Evolutionary conservation across 2,329 filamentous ascomycete genomes (phyloP), one percentile per base, ranked within the genome.

Genomic region (Endothia cerciana): DNA sequence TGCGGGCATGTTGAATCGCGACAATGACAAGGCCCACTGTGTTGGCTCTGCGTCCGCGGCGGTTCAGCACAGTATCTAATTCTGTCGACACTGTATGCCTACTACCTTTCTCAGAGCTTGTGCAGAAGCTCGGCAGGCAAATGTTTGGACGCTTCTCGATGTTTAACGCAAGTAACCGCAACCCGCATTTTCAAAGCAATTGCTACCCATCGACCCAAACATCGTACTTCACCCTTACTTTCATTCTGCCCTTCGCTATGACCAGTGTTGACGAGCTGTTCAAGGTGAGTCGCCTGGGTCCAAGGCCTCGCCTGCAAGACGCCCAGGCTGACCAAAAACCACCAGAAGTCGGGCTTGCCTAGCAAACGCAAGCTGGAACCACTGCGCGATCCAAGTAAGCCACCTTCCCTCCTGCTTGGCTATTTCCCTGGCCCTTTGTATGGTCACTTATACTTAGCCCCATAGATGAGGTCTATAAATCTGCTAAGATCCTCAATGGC

Each of bases 311-410:
- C 60, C 11, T 22, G 33, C 40, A 60, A 61, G 30, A 30, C n/a
- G 28, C 45, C 65, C 69, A 69, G 41, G 69, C 66, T 55, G 61
- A 57, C 71, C 40, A 43, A 38, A 19, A 58, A 28, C 1, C 64
- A 30, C 66, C 70, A 79, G 79, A 79, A 77, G 67, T 76, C 81
- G 25, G 81, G 83, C 66, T 74, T 80, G 38, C 75, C 81, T 63
- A 84, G 82, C 78, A 91, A 91, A 75, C 84, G 88, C 71, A 90
- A 89, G 76, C 78, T 88, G 63, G 87, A 89, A 67, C 81, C 85
- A 22, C 76, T 87, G 68, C 82, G 82, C 72, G 86, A 90, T 75
- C 87, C 87, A 68, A 88, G 87, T 90, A 85, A 77, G 57, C 51
- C 56, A 13, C 43, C n/a, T 22, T 22, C 30, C 38, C 33, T 53